Evolutionary conservation across 2,329 filamentous ascomycete species (phyloP), one percentile per base, ranked within the genome.

Genomic region (Boeremia lycopersici): DNA sequence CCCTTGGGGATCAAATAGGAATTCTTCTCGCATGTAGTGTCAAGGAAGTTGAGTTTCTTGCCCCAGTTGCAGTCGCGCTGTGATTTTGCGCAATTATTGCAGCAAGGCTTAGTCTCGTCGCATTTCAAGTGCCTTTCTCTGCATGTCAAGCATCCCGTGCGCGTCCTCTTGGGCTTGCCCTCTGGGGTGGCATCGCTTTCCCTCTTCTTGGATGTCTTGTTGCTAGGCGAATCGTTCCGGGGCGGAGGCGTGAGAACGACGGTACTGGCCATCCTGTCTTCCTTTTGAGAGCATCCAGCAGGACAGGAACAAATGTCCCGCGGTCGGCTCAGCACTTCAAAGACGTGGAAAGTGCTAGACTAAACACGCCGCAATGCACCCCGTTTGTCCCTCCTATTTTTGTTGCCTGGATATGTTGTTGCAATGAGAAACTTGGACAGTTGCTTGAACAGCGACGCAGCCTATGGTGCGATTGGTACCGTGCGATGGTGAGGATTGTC

Each of bases 81-180:
- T 47, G 93, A 95, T 77, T 96, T 97, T 55, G 86, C 85, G 76
- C 93, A 97, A 69, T 97, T 97, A 66, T 89, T 81, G 69, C 85
- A 88, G 50, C 79, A 77, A 9, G 85, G 84, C 56, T 81, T 69
- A 5, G 81, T 87, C 74, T 96, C 91, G 70, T 96, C 93, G 74
- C 93, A 96, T 75, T 96, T 96, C 46, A 96, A 79, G 79, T 96
- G 93, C 41, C 92, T 82, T 74, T 96, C 90, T 63, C 93, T 84
- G 75, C 93, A 97, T 2, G 93, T 97, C 62, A 96, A 78, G 73
- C 93, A 97, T 33, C 93, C 93, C 3, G 93, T 97, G 41, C 93
- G 86, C 15, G 96, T 91, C 61, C 93, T 83, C 76, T 89, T 93
- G n/a, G 91, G 87, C 74, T 93, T 93, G 59, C 70, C 75, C 23